Percentiles rank a stretch among this genome's conserved stretches.
Evolutionary conservation across 2,329 filamentous ascomycete genomes (phyloP).

Genomic region (Ilyonectria mors-panacis): DNA sequence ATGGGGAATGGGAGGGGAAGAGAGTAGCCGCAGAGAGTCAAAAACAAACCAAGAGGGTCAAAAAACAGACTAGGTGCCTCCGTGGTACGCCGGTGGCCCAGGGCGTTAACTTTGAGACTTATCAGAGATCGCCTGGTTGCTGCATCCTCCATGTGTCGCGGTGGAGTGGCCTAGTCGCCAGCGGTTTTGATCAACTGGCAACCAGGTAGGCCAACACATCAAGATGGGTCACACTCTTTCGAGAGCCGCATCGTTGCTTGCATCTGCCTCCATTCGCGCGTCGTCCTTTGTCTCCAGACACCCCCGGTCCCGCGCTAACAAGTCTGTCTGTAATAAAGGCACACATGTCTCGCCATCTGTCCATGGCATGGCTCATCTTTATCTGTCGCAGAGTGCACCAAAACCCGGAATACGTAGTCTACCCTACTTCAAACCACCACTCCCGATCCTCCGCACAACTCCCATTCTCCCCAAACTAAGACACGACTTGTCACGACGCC

Average conservation of each 20-base stretch:
- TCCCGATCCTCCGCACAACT: constrained; percentile 35
- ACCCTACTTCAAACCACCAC: constrained; percentile 58
- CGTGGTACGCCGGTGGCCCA: constrained; percentile 47
- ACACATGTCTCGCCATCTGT: constrained; percentile 63
- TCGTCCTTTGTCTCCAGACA: constrained; percentile 59
- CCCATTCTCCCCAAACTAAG: constrained; percentile 34
- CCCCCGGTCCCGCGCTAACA: constrained; percentile 66
- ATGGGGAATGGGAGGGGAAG: constrained; percentile 9
- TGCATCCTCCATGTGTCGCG: constrained; percentile 60
- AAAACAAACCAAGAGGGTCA: constrained; percentile 32
- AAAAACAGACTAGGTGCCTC: constrained; percentile 43
- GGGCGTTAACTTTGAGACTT: constrained; percentile 51
- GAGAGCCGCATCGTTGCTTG: constrained; percentile 78
- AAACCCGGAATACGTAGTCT: constrained; percentile 65
- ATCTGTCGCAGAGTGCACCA: constrained; percentile 57
- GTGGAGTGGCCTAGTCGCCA: constrained; percentile 76
- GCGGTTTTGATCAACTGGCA: constrained; percentile 82
- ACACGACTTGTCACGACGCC: constrained; percentile 19
- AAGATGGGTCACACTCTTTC: constrained; percentile 77
- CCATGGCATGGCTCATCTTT: constrained; percentile 63
- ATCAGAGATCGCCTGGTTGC: constrained; percentile 63
- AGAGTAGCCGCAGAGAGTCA: constrained; percentile 17
- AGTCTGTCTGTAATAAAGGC: constrained; percentile 74
- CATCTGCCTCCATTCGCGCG: constrained; percentile 63
- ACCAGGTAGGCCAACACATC: constrained; percentile 93